Evolutionary conservation across 2,329 filamentous ascomycete genomes (phyloP).

Genomic region (Fusarium nelsonii): DNA sequence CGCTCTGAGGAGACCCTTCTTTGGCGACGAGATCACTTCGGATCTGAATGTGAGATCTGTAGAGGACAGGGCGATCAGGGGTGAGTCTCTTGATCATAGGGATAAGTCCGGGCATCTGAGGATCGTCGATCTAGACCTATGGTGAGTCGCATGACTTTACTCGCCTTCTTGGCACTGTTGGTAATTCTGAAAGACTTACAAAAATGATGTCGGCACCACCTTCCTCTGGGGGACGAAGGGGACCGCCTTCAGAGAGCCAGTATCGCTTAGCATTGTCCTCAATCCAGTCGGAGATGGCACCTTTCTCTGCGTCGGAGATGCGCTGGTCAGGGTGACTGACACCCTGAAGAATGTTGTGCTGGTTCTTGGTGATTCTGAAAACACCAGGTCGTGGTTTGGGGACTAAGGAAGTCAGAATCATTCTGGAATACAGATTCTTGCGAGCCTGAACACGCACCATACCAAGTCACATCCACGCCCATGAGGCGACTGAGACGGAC

Average conservation of each 20-base stretch:
- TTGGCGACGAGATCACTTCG: slow-evolving; percentile 77
- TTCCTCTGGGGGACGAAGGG: slow-evolving; percentile 71
- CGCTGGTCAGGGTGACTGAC: slow-evolving; percentile 74
- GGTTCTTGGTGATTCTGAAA: slow-evolving; percentile 87
- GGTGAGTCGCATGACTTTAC: neutral
- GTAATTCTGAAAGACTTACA: slow-evolving; percentile 53
- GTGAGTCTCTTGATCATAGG: slow-evolving; percentile 78
- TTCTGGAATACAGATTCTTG: rapidly evolving
- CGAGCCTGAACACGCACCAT: slow-evolving; percentile 57
- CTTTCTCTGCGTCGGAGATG: slow-evolving; percentile 72
- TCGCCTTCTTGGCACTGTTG: neutral
- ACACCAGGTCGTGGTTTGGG: slow-evolving; percentile 83
- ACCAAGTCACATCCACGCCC: slow-evolving; percentile 80
- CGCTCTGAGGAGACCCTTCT: slow-evolving; percentile 74
- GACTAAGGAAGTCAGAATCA: slow-evolving; percentile 58
- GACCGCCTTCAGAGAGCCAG: slow-evolving; percentile 77
- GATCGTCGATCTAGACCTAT: slow-evolving; percentile 74
- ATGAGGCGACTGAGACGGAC: slow-evolving; percentile 76
- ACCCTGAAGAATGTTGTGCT: slow-evolving; percentile 89
- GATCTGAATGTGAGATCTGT: slow-evolving; percentile 86
- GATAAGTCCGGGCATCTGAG: slow-evolving; percentile 85
- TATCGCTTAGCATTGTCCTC: slow-evolving; percentile 78
- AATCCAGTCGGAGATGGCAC: slow-evolving; percentile 77
- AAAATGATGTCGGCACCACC: slow-evolving; percentile 83
- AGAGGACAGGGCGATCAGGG: slow-evolving; percentile 81